These are phyloP conservation scores for Colletotrichum sojae DNA, from an alignment of 2,329 filamentous ascomycete species.

Conservation along the genomic window DNA sequence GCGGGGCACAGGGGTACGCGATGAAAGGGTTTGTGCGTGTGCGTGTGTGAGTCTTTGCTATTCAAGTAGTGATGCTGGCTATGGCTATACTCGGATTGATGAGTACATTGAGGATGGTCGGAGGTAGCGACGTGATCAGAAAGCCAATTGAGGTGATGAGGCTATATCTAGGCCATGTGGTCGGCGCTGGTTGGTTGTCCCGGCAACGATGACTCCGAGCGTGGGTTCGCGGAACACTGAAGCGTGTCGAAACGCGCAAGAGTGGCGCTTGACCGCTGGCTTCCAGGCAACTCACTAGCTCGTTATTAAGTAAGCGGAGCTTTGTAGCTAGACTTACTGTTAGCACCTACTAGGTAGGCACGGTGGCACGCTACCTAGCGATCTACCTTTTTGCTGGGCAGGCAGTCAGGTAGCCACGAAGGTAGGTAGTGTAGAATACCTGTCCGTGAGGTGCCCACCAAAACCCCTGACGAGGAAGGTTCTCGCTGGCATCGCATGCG, in stretches of 20 bases:
- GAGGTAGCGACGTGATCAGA: background rate
- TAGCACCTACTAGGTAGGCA: too few species aligned
- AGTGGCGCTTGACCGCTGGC: too few species aligned
- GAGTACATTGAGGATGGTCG: background rate
- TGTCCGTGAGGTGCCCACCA: too few species aligned
- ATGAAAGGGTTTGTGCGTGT: slow-evolving; percentile 3
- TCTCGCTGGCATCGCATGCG: too few species aligned
- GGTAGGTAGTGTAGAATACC: too few species aligned
- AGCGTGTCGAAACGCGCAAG: background rate
- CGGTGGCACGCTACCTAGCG: too few species aligned
- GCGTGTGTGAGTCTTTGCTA: slow-evolving; percentile 13
- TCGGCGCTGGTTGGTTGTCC: slow-evolving; percentile 37
- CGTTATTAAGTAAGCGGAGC: too few species aligned
- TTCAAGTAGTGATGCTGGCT: slow-evolving; percentile 28
- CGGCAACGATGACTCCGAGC: slow-evolving; percentile 33
- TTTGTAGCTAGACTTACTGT: too few species aligned
- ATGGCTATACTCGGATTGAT: slow-evolving; percentile 5
- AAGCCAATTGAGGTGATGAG: slow-evolving; percentile 22
- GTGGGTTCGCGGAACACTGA: slow-evolving; percentile 2
- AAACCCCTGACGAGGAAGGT: too few species aligned
- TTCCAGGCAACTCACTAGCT: too few species aligned
- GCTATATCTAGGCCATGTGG: slow-evolving; percentile 38
- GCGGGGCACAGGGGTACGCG: slow-evolving; percentile 19
- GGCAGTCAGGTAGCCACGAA: too few species aligned
- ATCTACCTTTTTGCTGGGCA: too few species aligned